Evolutionary conservation across 495 filamentous ascomycete genomes (phyloP).

Genomic region (Lasiosphaeria miniovina): DNA sequence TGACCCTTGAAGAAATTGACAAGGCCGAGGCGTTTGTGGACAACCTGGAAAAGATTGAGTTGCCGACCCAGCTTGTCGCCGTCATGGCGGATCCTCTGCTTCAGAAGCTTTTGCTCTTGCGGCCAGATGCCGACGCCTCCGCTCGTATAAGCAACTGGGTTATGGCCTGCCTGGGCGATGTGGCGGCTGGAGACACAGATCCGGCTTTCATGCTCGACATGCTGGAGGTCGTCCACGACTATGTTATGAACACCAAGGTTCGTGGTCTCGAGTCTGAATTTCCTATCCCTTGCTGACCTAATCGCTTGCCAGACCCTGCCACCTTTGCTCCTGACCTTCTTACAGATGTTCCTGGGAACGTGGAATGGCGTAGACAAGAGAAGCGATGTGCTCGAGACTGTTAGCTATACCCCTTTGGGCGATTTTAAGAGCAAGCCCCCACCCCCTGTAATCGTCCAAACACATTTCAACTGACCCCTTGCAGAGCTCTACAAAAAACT

Average conservation of each 20-base stretch:
- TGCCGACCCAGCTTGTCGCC: slow-evolving; percentile 78
- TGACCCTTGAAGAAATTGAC: slow-evolving; percentile 78
- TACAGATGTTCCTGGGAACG: slow-evolving; percentile 55
- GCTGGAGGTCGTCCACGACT: slow-evolving; percentile 56
- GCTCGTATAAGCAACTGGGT: slow-evolving; percentile 67
- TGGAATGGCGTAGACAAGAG: slow-evolving; percentile 67
- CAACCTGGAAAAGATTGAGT: slow-evolving; percentile 73
- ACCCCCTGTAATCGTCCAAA: neutral
- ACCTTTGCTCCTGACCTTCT: slow-evolving; percentile 58
- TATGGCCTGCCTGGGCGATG: slow-evolving; percentile 55
- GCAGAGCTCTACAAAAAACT: slow-evolving; percentile 51
- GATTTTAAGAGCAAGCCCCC: slow-evolving; percentile 51
- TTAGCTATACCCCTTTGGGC: slow-evolving; percentile 60
- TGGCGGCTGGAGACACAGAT: slow-evolving; percentile 51
- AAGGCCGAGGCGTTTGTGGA: slow-evolving; percentile 67
- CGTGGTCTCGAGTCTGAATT: neutral
- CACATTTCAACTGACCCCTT: slow-evolving; percentile 6
- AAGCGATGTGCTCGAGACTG: slow-evolving; percentile 60
- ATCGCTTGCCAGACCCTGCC: slow-evolving; percentile 53
- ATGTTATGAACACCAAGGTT: slow-evolving; percentile 65
- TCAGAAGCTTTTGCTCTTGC: slow-evolving; percentile 69
- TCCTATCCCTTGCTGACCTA: neutral
- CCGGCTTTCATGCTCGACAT: slow-evolving; percentile 52
- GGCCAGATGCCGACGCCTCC: slow-evolving; percentile 54
- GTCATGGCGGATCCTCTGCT: slow-evolving; percentile 71